A percentile compares a stretch with the other conserved stretches of the same genome.
Evolutionary conservation across 352 stramenopile species (phyloP).

Genomic region (Pythium myriotylum): DNA sequence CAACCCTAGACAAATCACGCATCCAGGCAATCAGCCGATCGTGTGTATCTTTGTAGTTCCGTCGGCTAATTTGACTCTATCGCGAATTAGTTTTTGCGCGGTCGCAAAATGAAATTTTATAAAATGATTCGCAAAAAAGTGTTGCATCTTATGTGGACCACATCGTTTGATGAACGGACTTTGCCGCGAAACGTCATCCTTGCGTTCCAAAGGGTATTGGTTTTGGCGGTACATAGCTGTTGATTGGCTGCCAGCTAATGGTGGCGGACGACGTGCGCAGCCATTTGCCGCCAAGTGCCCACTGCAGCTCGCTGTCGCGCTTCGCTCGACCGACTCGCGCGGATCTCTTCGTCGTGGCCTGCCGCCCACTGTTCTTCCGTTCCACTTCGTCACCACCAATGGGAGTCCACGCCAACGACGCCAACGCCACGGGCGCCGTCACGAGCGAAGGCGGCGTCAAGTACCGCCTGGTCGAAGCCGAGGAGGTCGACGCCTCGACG

Average conservation of each 20-base stretch:
- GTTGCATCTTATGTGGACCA: conserved; percentile 18
- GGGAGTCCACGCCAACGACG: conserved; percentile 42
- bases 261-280: conserved; percentile 22
- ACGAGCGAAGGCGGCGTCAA: conserved; percentile 52
- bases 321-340: not conserved
- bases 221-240: conserved; percentile 18
- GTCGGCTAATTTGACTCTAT: too few relatives aligned
- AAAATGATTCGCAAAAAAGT: not conserved
- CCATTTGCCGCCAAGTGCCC: conserved; percentile 21
- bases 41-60: not conserved
- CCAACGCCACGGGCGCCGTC: conserved; percentile 20
- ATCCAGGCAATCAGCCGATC: not conserved
- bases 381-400: conserved; percentile 21
- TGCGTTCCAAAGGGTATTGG: conserved; percentile 10
- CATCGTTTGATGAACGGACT: not conserved
- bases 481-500: conserved; percentile 63
- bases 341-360: conserved; percentile 15
- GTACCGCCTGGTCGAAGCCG: conserved; percentile 82
- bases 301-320: not conserved
- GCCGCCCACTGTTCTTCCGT: not conserved
- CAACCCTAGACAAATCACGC: conserved; percentile 9
- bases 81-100: too few relatives aligned
- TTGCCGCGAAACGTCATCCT: conserved; percentile 8
- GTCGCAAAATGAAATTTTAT: too few relatives aligned
- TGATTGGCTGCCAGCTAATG: conserved; percentile 32